These are phyloP conservation scores for Craspedostauros australis DNA, from an alignment of 108 stramenopile genomes.

Conservation along the genomic window DNA sequence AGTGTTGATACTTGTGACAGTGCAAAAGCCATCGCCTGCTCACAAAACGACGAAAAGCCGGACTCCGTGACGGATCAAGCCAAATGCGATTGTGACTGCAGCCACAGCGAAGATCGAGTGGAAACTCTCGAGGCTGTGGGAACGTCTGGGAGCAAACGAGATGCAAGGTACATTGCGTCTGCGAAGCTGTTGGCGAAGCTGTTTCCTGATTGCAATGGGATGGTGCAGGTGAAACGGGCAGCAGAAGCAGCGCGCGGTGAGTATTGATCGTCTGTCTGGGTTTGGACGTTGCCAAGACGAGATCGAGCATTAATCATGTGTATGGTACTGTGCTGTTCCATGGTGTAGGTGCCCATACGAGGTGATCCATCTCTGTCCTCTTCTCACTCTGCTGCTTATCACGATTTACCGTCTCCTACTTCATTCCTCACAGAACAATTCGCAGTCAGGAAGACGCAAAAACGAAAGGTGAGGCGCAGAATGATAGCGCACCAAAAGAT, in stretches of 20 bases:
- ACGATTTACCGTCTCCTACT: background rate
- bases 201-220: conserved; percentile 70
- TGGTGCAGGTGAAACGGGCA: conserved; percentile 77
- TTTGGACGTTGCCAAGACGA: too few species aligned
- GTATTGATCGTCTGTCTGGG: too few species aligned
- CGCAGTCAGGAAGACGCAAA: too few species aligned
- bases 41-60: conserved; percentile 42
- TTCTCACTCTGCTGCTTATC: background rate
- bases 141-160: conserved; percentile 67
- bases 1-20: conserved; percentile 4
- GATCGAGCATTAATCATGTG: too few species aligned
- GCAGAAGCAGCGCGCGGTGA: conserved; percentile 70
- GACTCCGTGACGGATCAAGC: background rate
- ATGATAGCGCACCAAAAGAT: too few species aligned
- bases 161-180: conserved; percentile 76
- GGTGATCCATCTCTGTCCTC: too few species aligned
- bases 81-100: too few species aligned
- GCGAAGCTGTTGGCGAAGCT: conserved; percentile 67
- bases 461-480: too few species aligned
- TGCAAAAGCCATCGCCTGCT: conserved; percentile 38
- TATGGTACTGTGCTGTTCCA: too few species aligned
- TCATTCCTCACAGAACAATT: too few species aligned
- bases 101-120: background rate
- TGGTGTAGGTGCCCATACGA: too few species aligned
- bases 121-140: conserved; percentile 47